A percentile compares a stretch with the other conserved stretches of the same genome.
Conservation (phyloP, 1,284 basidiomycete species). For the Ustanciosporium gigantosporum region DNA sequence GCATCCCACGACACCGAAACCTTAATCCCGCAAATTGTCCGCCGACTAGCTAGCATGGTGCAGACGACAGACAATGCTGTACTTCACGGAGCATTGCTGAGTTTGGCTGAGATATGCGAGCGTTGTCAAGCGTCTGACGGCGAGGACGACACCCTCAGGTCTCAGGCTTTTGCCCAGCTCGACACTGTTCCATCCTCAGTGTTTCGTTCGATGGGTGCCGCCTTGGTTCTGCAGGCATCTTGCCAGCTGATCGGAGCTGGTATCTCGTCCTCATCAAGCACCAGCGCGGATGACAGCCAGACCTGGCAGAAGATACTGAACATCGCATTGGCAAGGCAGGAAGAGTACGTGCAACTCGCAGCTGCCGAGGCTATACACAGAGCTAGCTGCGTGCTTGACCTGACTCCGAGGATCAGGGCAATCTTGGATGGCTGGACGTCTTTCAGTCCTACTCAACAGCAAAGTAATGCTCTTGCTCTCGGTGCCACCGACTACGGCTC, state of each 20-base stretch:
- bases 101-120: constrained; percentile 72
- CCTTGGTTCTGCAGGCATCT: constrained; percentile 73
- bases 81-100: constrained; percentile 79
- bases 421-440: constrained; percentile 68
- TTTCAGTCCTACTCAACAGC: constrained; percentile 69
- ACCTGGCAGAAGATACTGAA: constrained; percentile 66
- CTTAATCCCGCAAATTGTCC: constrained; percentile 66
- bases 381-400: constrained; percentile 72
- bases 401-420: constrained; percentile 61
- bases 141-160: constrained; percentile 33
- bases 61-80: constrained; percentile 68
- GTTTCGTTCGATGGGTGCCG: constrained; percentile 73
- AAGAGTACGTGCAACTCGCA: constrained; percentile 72
- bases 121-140: constrained; percentile 62
- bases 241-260: constrained; percentile 72
- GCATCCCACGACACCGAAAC: constrained; percentile 68
- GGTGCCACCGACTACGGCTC: constrained; percentile 72
- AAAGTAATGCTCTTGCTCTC: constrained; percentile 76
- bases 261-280: background rate
- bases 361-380: constrained; percentile 70
- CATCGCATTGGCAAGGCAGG: constrained; percentile 73
- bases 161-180: constrained; percentile 65
- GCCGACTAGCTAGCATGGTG: constrained; percentile 9
- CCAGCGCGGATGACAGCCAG: constrained; percentile 6
- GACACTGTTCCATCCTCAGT: constrained; percentile 66